Base-by-base conservation (phyloP, 192 early-diverging fungal genomes). In the Lunasporangiospora selenospora region DNA sequence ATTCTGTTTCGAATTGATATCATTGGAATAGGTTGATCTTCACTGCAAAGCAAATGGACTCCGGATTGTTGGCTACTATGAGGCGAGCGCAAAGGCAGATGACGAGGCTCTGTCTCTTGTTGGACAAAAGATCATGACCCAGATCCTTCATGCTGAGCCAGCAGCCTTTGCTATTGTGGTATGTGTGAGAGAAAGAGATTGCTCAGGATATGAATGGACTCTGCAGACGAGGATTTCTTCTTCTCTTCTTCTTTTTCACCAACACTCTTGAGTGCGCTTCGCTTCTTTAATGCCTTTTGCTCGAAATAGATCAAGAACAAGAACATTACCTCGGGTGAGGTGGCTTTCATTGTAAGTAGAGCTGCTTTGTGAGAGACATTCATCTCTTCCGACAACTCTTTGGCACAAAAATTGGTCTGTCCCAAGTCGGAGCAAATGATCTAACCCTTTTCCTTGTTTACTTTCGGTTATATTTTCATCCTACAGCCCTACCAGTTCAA, bases 1-100 rank as follows among this genome's bases (percentile, higher is more conserved):
- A n/a, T n/a, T n/a, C n/a, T n/a, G n/a, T n/a, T n/a, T n/a, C n/a
- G n/a, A n/a, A n/a, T n/a, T n/a, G n/a, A n/a, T n/a, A n/a, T n/a
- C n/a, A n/a, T n/a, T 33, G 16, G 21, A 12, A 15, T 58, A 90
- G 89, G 77, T 81, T 26, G 83, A 89, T 8, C 33, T 87, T n/a
- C 82, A 87, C 53, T 80, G 82, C 44, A 58, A 76, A 24, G 61
- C 67, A 15, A 67, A 80, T 21, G 64, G 76, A 27, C 75, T 82
- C 37, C 61, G 60, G 19, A 81, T 92, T 49, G 79, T 85, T 16
- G 90, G 90, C 18, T 83, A 80, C 56, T 92, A 92, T 58, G 73
- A 80, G 42, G 88, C 83, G 1, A 88, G 81, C 56, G 81, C 87
- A 38, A 55, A 48, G n/a, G 37, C 51, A 4, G 58, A 75, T 21